These are phyloP conservation scores for Aureobasidium namibiae DNA, from an alignment of 2,329 filamentous ascomycete genomes.

Conservation along the genomic window DNA sequence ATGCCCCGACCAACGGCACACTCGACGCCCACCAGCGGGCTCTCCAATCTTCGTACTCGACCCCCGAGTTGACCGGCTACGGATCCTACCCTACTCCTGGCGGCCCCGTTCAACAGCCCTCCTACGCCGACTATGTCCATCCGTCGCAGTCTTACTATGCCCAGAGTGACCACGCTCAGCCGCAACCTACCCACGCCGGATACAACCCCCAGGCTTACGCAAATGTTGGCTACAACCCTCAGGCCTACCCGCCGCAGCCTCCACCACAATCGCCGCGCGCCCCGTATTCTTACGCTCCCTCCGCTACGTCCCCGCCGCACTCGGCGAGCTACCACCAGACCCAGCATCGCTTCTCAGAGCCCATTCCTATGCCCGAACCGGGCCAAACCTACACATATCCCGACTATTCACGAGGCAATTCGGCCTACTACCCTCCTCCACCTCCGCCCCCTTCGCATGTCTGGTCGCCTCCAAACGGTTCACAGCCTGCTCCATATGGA, in stretches of 20 bases:
- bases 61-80: constrained; percentile 10
- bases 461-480: not conserved
- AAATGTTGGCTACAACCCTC: constrained; percentile 14
- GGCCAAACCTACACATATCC: constrained; percentile 7
- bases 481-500: not conserved
- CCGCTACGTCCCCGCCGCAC: not conserved
- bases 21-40: not conserved
- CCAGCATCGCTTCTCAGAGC: not conserved
- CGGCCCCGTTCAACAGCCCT: constrained; percentile 3
- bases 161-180: not conserved
- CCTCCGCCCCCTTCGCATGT: not conserved
- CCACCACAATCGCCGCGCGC: not conserved
- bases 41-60: constrained; percentile 8
- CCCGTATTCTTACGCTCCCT: not conserved
- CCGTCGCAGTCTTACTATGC: not conserved
- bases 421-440: constrained; percentile 1
- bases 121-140: constrained; percentile 1
- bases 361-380: constrained; percentile 10
- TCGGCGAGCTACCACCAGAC: constrained; percentile 5
- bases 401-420: not conserved
- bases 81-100: not conserved
- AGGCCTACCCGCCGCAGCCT: constrained; percentile 13
- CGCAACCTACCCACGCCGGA: not conserved
- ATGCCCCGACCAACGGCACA: not conserved
- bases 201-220: constrained; percentile 11